Evolutionary conservation across 768 basidiomycete species (phyloP), one percentile per base, ranked within the genome.

Genomic region (Leccinum disarticulatum): DNA sequence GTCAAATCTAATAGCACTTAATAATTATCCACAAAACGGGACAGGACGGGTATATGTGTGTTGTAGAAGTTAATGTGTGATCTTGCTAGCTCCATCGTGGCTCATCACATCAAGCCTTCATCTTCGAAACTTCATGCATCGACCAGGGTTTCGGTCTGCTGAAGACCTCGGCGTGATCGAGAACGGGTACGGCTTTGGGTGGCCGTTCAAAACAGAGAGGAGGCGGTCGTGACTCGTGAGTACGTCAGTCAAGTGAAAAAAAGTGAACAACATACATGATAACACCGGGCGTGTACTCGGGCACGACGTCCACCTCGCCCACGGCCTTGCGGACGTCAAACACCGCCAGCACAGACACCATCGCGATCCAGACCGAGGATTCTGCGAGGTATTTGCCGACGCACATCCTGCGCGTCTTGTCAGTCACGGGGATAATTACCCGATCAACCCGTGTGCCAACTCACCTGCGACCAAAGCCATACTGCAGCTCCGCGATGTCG

Each of bases 271-370:
- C 47, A 14, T 25, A 73, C 74, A 64, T 63, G 52, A 72, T 62
- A 3, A 71, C 56, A 2, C 72, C 71, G 2, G 66, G 64, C 1
- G 64, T 71, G n/a, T 57, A 76, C 35, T 72, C 54, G 2, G 70
- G 61, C 3, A 62, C 52, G 3, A 69, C 62, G 15, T 64, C 66
- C n/a, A 75, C 65, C 28, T 70, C 69, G 3, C 64, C 74, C 22
- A 68, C 62, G 1, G 72, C 72, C 55, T 77, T 74, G 28, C 55
- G 60, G 13, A 73, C 55, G 19, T 67, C 33, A 57, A 77, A 72
- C 5, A 68, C 62, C 0, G 67, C 56, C 54, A 76, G 54, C 10
- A 69, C 54, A 43, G 67, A 68, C 17, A 65, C 69, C 53, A 69
- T 71, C 6, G 65, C 65, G 17, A 70, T 66, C 65, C 69, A 68